These are phyloP conservation scores for Penicillium canescens DNA, from an alignment of 495 filamentous ascomycete genomes.

Conservation along the genomic window DNA sequence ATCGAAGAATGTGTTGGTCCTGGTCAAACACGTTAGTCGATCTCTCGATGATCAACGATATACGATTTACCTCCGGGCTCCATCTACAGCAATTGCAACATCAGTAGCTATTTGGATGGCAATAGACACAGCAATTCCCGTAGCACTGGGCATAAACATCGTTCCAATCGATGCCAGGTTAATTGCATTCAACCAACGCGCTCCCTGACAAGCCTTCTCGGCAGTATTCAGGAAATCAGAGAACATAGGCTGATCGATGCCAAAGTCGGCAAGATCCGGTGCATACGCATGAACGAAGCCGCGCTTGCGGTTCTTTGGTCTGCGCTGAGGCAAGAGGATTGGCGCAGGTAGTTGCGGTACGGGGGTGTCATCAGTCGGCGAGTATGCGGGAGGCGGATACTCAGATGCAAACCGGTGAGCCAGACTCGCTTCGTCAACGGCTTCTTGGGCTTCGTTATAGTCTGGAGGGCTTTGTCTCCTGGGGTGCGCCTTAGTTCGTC, in stretches of 20 bases:
- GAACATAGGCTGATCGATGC: conserved; percentile 53
- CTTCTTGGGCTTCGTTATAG: background rate
- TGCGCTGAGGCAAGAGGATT: conserved; percentile 34
- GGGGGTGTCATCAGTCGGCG: conserved; percentile 10
- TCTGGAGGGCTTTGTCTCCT: background rate
- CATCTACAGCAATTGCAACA: conserved; percentile 44
- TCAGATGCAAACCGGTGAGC: conserved; percentile 22
- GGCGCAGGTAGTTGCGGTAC: conserved; percentile 35
- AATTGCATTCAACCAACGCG: conserved; percentile 40
- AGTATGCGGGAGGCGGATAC: conserved; percentile 17
- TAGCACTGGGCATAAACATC: conserved; percentile 38
- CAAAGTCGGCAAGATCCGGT: conserved; percentile 48
- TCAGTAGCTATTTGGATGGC: conserved; percentile 43
- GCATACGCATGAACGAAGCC: conserved; percentile 49
- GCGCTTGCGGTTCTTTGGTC: conserved; percentile 29
- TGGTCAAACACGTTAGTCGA: background rate
- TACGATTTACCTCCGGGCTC: conserved; percentile 29
- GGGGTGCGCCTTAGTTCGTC: conserved; percentile 21
- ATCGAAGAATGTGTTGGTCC: conserved; percentile 56
- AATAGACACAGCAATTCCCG: conserved; percentile 46
- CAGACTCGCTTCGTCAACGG: conserved; percentile 4
- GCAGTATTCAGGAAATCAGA: conserved; percentile 53
- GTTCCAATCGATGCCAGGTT: conserved; percentile 43
- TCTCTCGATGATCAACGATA: background rate
- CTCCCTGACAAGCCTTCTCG: conserved; percentile 40